Evolutionary conservation across 805 yeast species (phyloP).

Genomic region (Ogataea methanolica): DNA sequence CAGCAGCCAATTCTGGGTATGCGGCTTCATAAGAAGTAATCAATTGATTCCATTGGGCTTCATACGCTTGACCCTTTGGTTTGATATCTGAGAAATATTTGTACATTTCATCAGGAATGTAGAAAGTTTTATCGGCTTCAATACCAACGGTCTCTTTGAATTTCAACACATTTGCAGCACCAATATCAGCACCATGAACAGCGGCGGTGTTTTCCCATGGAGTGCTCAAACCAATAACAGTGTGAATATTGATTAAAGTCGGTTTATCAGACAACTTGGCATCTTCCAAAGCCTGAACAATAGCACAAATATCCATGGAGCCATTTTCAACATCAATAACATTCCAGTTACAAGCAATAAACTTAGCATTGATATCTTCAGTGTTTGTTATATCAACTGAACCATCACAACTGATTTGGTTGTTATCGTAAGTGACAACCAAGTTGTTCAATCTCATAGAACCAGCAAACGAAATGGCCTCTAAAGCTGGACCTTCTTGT

Average conservation of each 20-base stretch:
- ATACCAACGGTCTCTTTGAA: conserved; percentile 79
- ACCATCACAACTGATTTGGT: conserved; percentile 96
- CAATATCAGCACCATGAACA: conserved; percentile 96
- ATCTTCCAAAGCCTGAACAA: conserved; percentile 63
- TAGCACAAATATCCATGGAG: conserved; percentile 68
- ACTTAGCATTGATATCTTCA: conserved; percentile 82
- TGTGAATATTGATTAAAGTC: conserved; percentile 79
- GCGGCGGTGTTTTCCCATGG: conserved; percentile 75
- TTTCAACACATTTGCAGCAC: conserved; percentile 85
- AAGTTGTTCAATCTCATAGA: conserved; percentile 88
- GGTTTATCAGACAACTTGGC: conserved; percentile 86
- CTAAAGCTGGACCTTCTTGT: conserved; percentile 96
- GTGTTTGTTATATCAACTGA: conserved; percentile 84
- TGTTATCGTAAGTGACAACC: conserved; percentile 93
- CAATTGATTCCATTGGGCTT: conserved; percentile 67
- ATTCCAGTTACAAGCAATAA: conserved; percentile 94
- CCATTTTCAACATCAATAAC: conserved; percentile 72
- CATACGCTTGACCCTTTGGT: conserved; percentile 56
- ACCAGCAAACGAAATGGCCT: conserved; percentile 93
- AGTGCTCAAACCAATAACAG: conserved; percentile 94
- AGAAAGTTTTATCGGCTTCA: conserved; percentile 75
- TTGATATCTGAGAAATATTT: conserved; percentile 57
- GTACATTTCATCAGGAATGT: conserved; percentile 78
- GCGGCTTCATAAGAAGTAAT: conserved; percentile 55
- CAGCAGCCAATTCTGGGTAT: conserved; percentile 76